A percentile compares a stretch with the other conserved stretches of the same genome.
phyloP scores from a whole-genome alignment of 2,329 filamentous ascomycete genomes.

The Ophiostoma novo-ulmi region DNA sequence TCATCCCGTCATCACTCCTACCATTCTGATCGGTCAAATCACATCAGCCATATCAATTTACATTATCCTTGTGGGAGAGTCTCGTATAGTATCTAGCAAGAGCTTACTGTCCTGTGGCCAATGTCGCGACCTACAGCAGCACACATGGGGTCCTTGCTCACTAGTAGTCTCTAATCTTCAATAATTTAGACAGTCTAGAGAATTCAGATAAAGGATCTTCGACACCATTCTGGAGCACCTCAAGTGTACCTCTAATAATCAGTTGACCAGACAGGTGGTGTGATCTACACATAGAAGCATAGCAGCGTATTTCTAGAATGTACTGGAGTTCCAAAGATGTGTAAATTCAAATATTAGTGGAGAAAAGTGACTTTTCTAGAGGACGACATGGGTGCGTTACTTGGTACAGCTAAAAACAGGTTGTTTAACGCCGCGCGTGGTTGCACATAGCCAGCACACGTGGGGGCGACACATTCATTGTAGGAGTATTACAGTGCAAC shows the following conservation, averaged over 20 bases:
- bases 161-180: neutral
- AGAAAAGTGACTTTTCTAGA: too few relatives aligned
- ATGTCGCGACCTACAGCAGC: neutral
- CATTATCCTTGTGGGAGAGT: neutral
- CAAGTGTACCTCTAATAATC: neutral
- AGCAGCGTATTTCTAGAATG: too few relatives aligned
- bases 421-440: neutral
- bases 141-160: neutral
- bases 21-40: neutral
- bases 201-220: neutral
- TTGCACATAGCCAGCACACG: conserved; percentile 1
- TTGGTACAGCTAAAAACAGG: neutral
- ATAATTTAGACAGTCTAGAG: neutral
- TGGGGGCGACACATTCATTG: neutral
- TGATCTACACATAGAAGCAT: too few relatives aligned
- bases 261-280: neutral
- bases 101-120: neutral
- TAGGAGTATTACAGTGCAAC: neutral
- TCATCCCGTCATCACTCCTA: neutral
- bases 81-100: neutral
- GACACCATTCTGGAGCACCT: neutral
- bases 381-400: too few relatives aligned
- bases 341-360: too few relatives aligned
- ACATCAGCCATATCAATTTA: neutral
- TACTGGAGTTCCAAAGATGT: too few relatives aligned